Conservation (phyloP, 768 basidiomycete genomes). For the Galerina marginata region DNA sequence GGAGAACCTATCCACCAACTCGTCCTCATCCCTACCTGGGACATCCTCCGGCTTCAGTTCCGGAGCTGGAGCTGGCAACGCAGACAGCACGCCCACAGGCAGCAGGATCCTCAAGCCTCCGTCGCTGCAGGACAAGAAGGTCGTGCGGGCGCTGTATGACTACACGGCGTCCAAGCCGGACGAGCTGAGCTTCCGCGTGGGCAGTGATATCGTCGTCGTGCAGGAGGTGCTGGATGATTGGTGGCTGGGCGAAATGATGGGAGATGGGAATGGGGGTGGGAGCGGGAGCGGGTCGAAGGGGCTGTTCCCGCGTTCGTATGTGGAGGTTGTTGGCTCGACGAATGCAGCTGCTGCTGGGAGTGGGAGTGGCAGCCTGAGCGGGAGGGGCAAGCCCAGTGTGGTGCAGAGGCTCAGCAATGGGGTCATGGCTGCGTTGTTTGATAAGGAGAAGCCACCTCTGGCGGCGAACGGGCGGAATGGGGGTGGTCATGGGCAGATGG, state of each 20-base stretch:
- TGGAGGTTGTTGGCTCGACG: conserved; percentile 48
- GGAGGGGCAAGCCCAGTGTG: too few species aligned
- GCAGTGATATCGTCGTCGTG: conserved; percentile 76
- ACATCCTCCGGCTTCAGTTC: background rate
- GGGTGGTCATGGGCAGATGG: too few species aligned
- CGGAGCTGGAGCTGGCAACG: background rate
- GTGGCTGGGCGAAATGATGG: conserved; percentile 80
- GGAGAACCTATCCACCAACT: conserved; percentile 26
- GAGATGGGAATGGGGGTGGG: too few species aligned
- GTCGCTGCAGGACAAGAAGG: conserved; percentile 53
- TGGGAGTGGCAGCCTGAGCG: too few species aligned
- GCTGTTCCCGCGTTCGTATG: conserved; percentile 82
- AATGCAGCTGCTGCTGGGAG: too few species aligned
- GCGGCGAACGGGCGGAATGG: too few species aligned
- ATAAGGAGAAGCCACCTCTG: conserved; percentile 28
- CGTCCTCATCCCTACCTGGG: conserved; percentile 5
- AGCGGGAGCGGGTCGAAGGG: conserved; percentile 47
- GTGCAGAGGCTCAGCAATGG: too few species aligned
- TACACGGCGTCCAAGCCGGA: conserved; percentile 72
- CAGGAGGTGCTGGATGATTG: conserved; percentile 87
- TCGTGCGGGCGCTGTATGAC: conserved; percentile 76
- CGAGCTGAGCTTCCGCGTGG: conserved; percentile 76
- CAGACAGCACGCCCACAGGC: background rate
- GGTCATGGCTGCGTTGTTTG: too few species aligned
- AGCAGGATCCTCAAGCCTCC: conserved; percentile 52